A percentile compares a stretch with the other conserved stretches of the same genome.
Evolutionary conservation across 108 stramenopile genomes (phyloP).

Genomic region (Skeletonema tropicum): DNA sequence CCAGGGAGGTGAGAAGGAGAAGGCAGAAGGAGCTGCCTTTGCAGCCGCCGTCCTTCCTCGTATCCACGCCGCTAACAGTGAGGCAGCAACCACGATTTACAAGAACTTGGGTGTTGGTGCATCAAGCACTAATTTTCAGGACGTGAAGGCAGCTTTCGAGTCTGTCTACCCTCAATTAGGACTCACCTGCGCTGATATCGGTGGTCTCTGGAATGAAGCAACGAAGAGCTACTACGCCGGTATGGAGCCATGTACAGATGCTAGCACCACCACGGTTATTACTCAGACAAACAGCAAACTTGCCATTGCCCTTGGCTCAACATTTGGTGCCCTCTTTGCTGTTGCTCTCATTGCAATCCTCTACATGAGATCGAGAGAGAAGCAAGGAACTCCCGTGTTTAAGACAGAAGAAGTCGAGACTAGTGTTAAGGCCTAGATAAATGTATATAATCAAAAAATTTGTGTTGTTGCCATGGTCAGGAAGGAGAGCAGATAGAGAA

Average conservation of each 20-base stretch:
- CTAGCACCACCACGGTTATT: conserved; percentile 5
- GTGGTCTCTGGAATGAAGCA: conserved; percentile 60
- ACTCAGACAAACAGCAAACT: conserved; percentile 14
- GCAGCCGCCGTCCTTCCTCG: conserved; percentile 77
- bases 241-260: conserved; percentile 46
- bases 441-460: too few relatives aligned
- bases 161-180: conserved; percentile 64
- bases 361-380: conserved; percentile 37
- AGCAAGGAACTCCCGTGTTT: conserved; percentile 33
- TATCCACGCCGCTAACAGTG: conserved; percentile 53
- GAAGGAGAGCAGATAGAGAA: too few relatives aligned
- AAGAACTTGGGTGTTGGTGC: conserved; percentile 60
- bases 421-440: too few relatives aligned
- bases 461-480: too few relatives aligned
- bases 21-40: conserved; percentile 74
- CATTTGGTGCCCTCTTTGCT: conserved; percentile 22
- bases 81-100: conserved; percentile 69
- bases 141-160: conserved; percentile 75
- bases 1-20: conserved; percentile 54
- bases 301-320: conserved; percentile 4
- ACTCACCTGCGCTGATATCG: conserved; percentile 64
- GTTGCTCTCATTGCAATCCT: conserved; percentile 25
- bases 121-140: conserved; percentile 40
- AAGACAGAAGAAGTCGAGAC: background rate
- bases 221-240: conserved; percentile 30